Percentiles rank a stretch among this genome's conserved stretches.
phyloP scores from a whole-genome alignment of 352 stramenopile species.

The Pythium sp. region DNA sequence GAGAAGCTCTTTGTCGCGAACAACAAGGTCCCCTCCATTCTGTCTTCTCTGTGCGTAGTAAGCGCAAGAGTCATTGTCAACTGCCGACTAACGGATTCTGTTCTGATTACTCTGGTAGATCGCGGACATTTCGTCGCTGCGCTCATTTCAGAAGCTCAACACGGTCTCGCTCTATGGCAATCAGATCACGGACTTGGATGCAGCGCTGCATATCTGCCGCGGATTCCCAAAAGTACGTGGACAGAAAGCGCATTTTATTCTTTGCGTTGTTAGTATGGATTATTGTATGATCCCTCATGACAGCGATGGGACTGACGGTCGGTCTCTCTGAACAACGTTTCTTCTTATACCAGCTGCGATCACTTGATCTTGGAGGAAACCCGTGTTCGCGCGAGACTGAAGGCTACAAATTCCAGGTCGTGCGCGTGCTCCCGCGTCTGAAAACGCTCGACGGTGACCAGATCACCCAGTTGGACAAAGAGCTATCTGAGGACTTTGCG shows the following conservation, averaged over 20 bases:
- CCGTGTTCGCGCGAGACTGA: slow-evolving; percentile 57
- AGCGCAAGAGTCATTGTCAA: too few species aligned
- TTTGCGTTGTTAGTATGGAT: too few species aligned
- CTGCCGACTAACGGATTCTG: background rate
- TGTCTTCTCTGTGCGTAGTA: background rate
- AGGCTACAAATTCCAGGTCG: slow-evolving; percentile 74
- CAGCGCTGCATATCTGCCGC: slow-evolving; percentile 47
- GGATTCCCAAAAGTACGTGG: slow-evolving; percentile 39
- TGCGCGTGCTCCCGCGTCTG: slow-evolving; percentile 56
- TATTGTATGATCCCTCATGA: too few species aligned
- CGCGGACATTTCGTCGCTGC: slow-evolving; percentile 41
- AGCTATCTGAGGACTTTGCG: slow-evolving; percentile 64
- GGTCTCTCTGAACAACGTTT: too few species aligned
- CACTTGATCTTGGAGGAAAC: slow-evolving; percentile 72
- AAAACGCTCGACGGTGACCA: slow-evolving; percentile 74
- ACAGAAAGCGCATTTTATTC: background rate
- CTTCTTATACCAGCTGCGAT: slow-evolving; percentile 26
- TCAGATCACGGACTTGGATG: slow-evolving; percentile 40
- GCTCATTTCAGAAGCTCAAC: slow-evolving; percentile 45
- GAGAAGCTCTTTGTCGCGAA: slow-evolving; percentile 67
- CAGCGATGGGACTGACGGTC: too few species aligned
- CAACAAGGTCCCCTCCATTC: slow-evolving; percentile 33
- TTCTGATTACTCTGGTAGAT: slow-evolving; percentile 27
- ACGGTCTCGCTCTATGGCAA: slow-evolving; percentile 68
- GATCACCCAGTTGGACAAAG: slow-evolving; percentile 68